These are phyloP conservation scores for Potentilla sterilis DNA, from an alignment of 306 rosid species.

Conservation along the genomic window DNA sequence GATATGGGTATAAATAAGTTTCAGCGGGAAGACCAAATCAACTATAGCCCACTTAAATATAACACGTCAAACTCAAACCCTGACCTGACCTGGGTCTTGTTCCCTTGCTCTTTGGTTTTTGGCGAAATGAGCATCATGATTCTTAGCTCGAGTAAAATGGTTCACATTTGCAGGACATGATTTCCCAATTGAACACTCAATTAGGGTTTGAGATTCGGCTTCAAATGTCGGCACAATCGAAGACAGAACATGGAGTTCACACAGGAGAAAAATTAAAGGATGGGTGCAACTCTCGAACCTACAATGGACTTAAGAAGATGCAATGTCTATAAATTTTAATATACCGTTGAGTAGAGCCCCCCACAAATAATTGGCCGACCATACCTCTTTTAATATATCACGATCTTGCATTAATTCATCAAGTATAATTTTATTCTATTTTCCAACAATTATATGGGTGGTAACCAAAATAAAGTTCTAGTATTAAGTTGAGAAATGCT, in stretches of 20 bases:
- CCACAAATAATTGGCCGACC: slow-evolving; percentile 22
- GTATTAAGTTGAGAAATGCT: background rate
- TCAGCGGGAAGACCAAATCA: slow-evolving; percentile 29
- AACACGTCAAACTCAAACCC: slow-evolving; percentile 1
- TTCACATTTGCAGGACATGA: slow-evolving; percentile 3
- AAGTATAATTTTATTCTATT: background rate
- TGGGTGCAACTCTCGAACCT: background rate
- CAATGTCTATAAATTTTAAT: background rate
- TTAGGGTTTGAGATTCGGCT: background rate
- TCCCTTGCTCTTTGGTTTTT: background rate
- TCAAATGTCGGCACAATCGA: slow-evolving; percentile 8
- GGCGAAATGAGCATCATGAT: background rate
- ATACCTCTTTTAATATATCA: background rate
- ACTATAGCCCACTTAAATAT: slow-evolving; percentile 2
- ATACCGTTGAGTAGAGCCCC: background rate
- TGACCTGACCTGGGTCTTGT: background rate
- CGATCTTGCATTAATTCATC: slow-evolving; percentile 10
- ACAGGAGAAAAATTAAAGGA: background rate
- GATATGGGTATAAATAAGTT: background rate
- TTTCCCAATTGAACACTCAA: background rate
- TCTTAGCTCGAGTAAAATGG: background rate
- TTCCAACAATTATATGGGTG: background rate
- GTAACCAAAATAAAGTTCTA: background rate
- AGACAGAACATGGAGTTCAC: background rate
- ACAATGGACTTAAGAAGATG: background rate